Percentiles rank a stretch among this genome's conserved stretches.
These are phyloP conservation scores for Hanseniaspora clermontiae DNA, from an alignment of 805 yeast species.

Conservation along the genomic window DNA sequence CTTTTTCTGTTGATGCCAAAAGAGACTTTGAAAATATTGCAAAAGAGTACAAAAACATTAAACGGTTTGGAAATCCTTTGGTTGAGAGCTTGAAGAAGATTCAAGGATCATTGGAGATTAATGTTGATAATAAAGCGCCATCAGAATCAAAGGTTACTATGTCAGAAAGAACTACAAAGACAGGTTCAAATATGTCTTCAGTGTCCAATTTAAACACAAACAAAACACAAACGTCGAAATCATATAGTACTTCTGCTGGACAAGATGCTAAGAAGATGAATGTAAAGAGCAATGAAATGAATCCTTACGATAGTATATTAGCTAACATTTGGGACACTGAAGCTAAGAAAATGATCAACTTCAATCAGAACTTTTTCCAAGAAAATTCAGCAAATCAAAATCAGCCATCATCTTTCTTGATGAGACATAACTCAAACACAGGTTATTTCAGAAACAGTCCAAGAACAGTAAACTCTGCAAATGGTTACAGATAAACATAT, in stretches of 20 bases:
- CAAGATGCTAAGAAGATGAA: not conserved
- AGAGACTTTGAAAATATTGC: conserved; percentile 71
- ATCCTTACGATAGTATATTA: conserved; percentile 1
- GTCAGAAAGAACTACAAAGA: not conserved
- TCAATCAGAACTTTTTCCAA: not conserved
- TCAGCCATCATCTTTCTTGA: conserved; percentile 2
- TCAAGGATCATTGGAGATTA: conserved; percentile 18
- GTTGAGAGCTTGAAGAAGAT: conserved; percentile 48
- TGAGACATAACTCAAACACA: conserved; percentile 9
- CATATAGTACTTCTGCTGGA: not conserved
- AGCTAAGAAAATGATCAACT: conserved; percentile 5
- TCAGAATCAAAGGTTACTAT: not conserved
- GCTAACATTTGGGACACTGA: conserved; percentile 12
- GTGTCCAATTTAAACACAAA: not conserved
- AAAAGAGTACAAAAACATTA: conserved; percentile 56
- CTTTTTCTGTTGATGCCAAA: conserved; percentile 44
- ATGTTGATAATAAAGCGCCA: not conserved
- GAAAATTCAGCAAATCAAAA: not conserved
- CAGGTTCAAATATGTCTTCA: not conserved
- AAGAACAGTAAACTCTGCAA: conserved; percentile 6
- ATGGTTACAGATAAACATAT: conserved; percentile 1
- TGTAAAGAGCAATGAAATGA: not conserved
- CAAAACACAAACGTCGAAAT: not conserved
- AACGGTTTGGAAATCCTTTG: conserved; percentile 60
- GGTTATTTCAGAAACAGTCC: conserved; percentile 10